phyloP scores from a whole-genome alignment of 2,329 filamentous ascomycete genomes.

The Sporothrix euskadiensis region DNA sequence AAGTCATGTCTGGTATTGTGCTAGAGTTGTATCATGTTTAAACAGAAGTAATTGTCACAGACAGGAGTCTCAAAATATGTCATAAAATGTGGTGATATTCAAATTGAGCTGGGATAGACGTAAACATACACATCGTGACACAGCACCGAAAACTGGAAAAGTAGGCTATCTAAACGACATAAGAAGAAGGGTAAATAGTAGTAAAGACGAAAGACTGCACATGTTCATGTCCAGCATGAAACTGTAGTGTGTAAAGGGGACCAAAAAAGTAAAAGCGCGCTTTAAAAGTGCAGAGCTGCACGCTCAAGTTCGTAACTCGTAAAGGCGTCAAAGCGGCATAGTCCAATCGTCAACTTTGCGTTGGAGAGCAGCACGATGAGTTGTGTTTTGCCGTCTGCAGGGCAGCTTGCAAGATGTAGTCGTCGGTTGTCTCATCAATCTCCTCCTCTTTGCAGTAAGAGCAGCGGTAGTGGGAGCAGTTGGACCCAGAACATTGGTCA shows the following conservation, averaged over 20 bases:
- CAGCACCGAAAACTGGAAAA: neutral
- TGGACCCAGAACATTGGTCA: neutral
- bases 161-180: conserved; percentile 1
- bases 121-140: neutral
- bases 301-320: neutral
- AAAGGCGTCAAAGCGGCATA: neutral
- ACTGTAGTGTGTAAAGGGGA: neutral
- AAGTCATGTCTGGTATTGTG: neutral
- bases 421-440: conserved; percentile 9
- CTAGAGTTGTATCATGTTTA: neutral
- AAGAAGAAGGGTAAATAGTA: neutral
- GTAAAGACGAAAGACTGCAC: neutral
- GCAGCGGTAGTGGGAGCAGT: conserved; percentile 6
- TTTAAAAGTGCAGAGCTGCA: neutral
- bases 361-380: neutral
- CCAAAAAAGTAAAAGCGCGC: neutral
- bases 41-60: neutral
- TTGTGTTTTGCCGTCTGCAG: neutral
- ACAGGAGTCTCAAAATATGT: neutral
- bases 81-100: neutral
- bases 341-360: neutral
- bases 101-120: neutral
- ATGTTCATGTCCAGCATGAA: neutral
- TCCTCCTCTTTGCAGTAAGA: neutral
- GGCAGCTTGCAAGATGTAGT: conserved; percentile 9